Evolutionary conservation across 768 basidiomycete genomes (phyloP), one percentile per base, ranked within the genome.

Genomic region (Termitomyces sp.): DNA sequence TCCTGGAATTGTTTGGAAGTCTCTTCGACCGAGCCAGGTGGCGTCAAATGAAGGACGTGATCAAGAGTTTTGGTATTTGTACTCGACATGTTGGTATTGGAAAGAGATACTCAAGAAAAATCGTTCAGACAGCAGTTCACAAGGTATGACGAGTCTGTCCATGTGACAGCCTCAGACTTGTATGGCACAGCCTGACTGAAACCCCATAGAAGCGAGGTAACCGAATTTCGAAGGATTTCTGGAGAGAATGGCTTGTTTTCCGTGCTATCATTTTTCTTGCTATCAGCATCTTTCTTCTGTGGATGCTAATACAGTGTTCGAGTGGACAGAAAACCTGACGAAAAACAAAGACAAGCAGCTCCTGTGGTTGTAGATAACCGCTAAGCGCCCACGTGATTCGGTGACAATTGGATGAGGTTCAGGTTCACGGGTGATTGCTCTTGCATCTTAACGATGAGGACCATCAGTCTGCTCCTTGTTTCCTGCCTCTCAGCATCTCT

Each of bases 11-110:
- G 78, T 22, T 77, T 67, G 0, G 82, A 73, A 22, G 75, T 77
- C 35, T 78, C 68, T 20, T 75, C 66, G 10, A 89, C 73, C 0
- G 81, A 75, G 0, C 80, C 85, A 1, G 87, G 84, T 0, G 87
- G 82, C 0, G 84, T 84, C n/a, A 90, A 73, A 66, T 89, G 83
- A 0, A 90, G 79, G 57, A 90, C 81, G 61, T 90, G 88, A 61
- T 90, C 88, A 12, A 89, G 68, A 12, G 65, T 72, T n/a, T 66
- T 65, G 30, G 69, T 79, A 45, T 58, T 69, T 20, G 44, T 16
- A 24, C 40, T 53, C 1, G 53, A 36, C 58, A 59, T 56, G 14
- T 28, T 54, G 48, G 24, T 40, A 18, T 38, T 18, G 35, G 14
- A 7, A 38, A 36, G 35, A 51, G 35, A 22, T 9, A 14, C 49